Evolutionary conservation across 2,329 filamentous ascomycete genomes (phyloP).

Genomic region (Nemania sp.): DNA sequence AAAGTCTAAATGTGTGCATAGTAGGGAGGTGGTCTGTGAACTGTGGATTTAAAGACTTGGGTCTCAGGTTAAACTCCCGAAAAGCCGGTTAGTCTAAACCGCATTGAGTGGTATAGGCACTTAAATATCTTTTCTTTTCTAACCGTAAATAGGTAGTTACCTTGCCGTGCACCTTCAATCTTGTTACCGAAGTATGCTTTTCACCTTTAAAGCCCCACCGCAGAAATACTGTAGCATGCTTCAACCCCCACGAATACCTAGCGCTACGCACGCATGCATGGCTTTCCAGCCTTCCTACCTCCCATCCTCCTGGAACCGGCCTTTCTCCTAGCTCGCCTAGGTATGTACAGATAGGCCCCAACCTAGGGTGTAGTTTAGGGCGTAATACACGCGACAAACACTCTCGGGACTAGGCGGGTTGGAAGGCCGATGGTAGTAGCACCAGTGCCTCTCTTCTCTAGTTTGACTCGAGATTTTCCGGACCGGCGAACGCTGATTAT

Average conservation of each 20-base stretch:
- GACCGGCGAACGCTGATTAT: conserved; percentile 29
- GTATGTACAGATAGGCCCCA: too few relatives aligned
- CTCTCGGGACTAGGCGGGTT: conserved; percentile 21
- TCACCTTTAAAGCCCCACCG: neutral
- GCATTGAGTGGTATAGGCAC: neutral
- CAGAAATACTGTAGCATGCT: too few relatives aligned
- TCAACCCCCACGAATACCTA: conserved; percentile 28
- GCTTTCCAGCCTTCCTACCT: conserved; percentile 26
- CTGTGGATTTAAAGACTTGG: neutral
- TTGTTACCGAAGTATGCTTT: too few relatives aligned
- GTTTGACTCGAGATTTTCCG: conserved; percentile 15
- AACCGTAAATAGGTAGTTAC: conserved; percentile 8
- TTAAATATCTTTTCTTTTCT: too few relatives aligned
- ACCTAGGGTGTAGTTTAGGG: too few relatives aligned
- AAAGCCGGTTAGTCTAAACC: neutral
- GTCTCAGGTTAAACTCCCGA: neutral
- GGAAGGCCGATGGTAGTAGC: conserved; percentile 23
- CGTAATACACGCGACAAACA: conserved; percentile 7
- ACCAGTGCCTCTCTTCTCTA: conserved; percentile 11
- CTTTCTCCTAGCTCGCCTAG: neutral
- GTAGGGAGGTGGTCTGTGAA: neutral
- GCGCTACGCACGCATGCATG: conserved; percentile 9
- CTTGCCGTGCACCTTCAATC: too few relatives aligned
- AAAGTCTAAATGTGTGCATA: too few relatives aligned
- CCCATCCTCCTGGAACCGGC: conserved; percentile 32